phyloP scores from a whole-genome alignment of 2,329 filamentous ascomycete species.

The Amesomyces nigricolor region DNA sequence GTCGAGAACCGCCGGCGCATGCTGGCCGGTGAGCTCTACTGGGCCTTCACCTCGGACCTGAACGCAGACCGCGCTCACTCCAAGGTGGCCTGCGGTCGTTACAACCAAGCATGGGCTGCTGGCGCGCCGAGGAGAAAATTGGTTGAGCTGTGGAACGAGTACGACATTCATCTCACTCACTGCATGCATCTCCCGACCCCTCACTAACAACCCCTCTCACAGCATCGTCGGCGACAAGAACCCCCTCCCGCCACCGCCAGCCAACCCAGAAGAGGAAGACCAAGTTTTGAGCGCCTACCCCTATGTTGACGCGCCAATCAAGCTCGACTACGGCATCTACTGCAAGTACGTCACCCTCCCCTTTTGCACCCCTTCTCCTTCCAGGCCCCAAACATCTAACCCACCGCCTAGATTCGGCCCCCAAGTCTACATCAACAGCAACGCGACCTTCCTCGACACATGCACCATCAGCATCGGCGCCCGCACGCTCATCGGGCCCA shows the following conservation, averaged over 20 bases:
- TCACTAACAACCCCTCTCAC: constrained; percentile 4
- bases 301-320: constrained; percentile 65
- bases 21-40: constrained; percentile 65
- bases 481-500: constrained; percentile 72
- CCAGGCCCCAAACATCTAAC: background rate
- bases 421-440: constrained; percentile 69
- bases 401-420: constrained; percentile 49
- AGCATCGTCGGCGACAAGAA: constrained; percentile 59
- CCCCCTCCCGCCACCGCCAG: constrained; percentile 55
- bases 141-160: constrained; percentile 68
- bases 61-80: constrained; percentile 58
- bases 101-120: constrained; percentile 48
- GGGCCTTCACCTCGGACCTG: constrained; percentile 65
- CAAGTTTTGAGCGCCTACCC: constrained; percentile 57
- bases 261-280: constrained; percentile 59
- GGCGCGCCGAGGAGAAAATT: constrained; percentile 54
- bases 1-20: constrained; percentile 51
- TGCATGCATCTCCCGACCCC: too few species aligned
- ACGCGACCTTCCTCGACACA: constrained; percentile 72
- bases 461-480: constrained; percentile 68
- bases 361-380: background rate
- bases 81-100: constrained; percentile 53
- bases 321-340: constrained; percentile 73
- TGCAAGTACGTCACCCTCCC: constrained; percentile 42
- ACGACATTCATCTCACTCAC: constrained; percentile 33